Percentiles rank a stretch among this genome's conserved stretches.
Conservation (phyloP, 495 filamentous ascomycete species). For the Podospora appendiculata region DNA sequence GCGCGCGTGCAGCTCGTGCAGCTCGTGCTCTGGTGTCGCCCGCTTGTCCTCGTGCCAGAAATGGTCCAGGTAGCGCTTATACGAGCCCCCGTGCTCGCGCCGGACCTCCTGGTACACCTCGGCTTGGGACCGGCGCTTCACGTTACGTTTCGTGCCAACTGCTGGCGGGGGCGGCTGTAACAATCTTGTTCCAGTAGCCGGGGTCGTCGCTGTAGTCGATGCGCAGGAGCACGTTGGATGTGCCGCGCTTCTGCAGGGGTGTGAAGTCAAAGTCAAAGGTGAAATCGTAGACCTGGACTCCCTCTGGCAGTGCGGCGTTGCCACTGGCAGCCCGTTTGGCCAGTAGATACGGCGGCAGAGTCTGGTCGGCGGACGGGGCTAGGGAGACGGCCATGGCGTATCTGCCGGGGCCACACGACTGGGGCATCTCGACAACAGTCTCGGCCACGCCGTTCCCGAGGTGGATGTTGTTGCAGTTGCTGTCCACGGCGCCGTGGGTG, state of each 20-base stretch:
- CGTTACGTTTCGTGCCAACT: too few species aligned
- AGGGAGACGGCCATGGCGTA: slow-evolving; percentile 31
- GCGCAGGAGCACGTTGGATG: neutral
- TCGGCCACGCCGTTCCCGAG: slow-evolving; percentile 19
- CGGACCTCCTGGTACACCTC: too few species aligned
- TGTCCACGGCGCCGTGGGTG: slow-evolving; percentile 10
- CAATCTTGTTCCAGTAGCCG: slow-evolving; percentile 6
- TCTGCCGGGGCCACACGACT: slow-evolving; percentile 24
- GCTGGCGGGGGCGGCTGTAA: neutral
- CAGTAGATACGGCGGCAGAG: slow-evolving; percentile 1
- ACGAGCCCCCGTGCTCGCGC: neutral
- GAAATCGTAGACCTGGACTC: slow-evolving; percentile 6
- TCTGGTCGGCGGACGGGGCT: slow-evolving; percentile 6
- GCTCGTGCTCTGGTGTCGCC: neutral
- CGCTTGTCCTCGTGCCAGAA: neutral
- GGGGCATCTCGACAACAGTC: slow-evolving; percentile 30
- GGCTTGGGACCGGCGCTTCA: too few species aligned
- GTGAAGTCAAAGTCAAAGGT: slow-evolving; percentile 17
- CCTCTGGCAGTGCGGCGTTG: slow-evolving; percentile 1
- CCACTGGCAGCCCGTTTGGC: neutral
- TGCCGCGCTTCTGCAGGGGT: neutral
- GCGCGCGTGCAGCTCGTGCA: slow-evolving; percentile 5
- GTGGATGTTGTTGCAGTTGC: slow-evolving; percentile 25
- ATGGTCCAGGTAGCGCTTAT: slow-evolving; percentile 4
- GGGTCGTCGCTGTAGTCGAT: slow-evolving; percentile 12